Evolutionary conservation across 306 rosid genomes (phyloP), one percentile per base, ranked within the genome.

Genomic region (Prunus armeniaca): DNA sequence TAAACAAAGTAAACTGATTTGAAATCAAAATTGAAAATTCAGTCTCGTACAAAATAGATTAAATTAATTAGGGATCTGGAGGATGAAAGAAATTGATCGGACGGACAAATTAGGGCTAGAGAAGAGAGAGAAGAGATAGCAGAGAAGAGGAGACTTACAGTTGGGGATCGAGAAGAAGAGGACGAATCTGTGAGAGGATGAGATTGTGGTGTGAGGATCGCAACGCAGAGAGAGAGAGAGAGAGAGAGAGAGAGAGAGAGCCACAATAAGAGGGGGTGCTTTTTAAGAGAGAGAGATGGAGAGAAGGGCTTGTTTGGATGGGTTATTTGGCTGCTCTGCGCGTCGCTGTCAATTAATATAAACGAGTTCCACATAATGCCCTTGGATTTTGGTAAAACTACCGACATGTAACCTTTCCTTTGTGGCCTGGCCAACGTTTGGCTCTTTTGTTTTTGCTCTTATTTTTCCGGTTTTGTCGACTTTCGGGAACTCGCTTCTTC

Each of bases 161-260:
- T 77, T 74, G 71, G 82, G 71, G 96, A 91, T 88, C 93, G 87
- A 77, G 84, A 74, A 84, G 85, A 72, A 85, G 84, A 74, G 52
- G 79, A 77, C 62, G 83, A 89, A 87, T 82, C 88, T 87, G 82
- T 73, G 70, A 79, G 73, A 74, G 89, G 92, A 84, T 68, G 92
- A 86, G 93, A 86, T 83, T 88, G 89, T 63, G 67, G 46, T 75
- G 84, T 75, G 89, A 78, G 87, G 83, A 84, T 91, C 86, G 89
- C 82, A 67, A 79, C 76, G 88, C 84, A 76, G 87, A 82, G 73
- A 76, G 60, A 12, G 76, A 68, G 73, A 73, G 75, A 75, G 73
- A 77, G 82, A 80, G 82, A 78, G n/a, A n/a, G 86, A 38, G 73
- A 76, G 60, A 12, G 73, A 83, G 87, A 76, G 83, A 81, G 71